phyloP scores from a whole-genome alignment of 202 grass and related monocot species.

The Eragrostis tef region DNA sequence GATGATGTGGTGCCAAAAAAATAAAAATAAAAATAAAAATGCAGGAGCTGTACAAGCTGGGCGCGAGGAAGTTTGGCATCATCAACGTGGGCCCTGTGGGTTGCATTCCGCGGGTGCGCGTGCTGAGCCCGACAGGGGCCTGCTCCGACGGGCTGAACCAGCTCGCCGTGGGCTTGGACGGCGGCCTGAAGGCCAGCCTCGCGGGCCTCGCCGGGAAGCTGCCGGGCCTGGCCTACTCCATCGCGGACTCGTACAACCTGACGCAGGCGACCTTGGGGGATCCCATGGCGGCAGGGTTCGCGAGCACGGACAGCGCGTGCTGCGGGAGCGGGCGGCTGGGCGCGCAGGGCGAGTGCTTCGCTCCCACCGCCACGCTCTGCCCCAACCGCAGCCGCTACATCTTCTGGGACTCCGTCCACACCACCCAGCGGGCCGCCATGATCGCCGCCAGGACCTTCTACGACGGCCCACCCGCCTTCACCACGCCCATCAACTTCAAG shows the following conservation, averaged over 20 bases:
- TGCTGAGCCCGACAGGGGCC: background rate
- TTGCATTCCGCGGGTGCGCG: conserved; percentile 15
- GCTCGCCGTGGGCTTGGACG: conserved; percentile 28
- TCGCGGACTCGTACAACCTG: conserved; percentile 28
- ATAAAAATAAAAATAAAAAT: too few relatives aligned
- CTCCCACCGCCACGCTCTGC: conserved; percentile 15
- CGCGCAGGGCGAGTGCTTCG: background rate
- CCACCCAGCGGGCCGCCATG: conserved; percentile 25
- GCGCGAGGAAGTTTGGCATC: conserved; percentile 44
- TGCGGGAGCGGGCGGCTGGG: conserved; percentile 42
- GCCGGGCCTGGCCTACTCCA: conserved; percentile 34
- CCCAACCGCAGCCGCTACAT: background rate
- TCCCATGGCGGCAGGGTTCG: background rate
- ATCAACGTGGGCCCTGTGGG: conserved; percentile 25
- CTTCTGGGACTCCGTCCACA: conserved; percentile 50
- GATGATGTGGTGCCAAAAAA: too few relatives aligned
- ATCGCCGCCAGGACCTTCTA: background rate
- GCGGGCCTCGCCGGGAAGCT: background rate
- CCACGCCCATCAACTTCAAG: conserved; percentile 42
- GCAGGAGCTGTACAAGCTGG: conserved; percentile 29
- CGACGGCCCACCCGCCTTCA: background rate
- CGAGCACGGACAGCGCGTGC: conserved; percentile 28
- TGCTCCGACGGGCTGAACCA: conserved; percentile 37
- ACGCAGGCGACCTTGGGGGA: background rate
- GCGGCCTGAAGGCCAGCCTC: background rate